phyloP scores from a whole-genome alignment of 208 protist genomes.

The Herpetomonas tarakana region DNA sequence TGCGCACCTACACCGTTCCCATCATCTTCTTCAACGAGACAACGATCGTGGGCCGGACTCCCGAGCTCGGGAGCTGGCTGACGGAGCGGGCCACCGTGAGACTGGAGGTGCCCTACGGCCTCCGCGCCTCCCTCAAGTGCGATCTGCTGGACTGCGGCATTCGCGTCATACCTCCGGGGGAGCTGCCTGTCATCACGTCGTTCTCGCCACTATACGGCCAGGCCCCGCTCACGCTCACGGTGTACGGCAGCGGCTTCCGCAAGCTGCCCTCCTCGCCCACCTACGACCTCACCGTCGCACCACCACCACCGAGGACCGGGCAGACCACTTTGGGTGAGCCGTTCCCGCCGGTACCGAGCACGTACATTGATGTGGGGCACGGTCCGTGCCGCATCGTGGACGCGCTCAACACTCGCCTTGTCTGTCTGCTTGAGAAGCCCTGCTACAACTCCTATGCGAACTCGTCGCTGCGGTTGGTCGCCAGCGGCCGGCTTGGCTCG shows the following conservation, averaged over 20 bases:
- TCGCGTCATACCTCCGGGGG: conserved; percentile 3
- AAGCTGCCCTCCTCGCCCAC: conserved; percentile 23
- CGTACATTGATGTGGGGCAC: conserved; percentile 30
- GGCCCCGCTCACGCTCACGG: conserved; percentile 28
- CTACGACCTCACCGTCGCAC: not conserved
- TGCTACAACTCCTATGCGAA: conserved; percentile 20
- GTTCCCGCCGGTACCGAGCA: not conserved
- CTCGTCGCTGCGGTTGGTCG: conserved; percentile 27
- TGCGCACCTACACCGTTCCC: conserved; percentile 1
- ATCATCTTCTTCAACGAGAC: conserved; percentile 5
- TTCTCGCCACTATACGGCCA: conserved; percentile 27
- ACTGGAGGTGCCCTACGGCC: not conserved
- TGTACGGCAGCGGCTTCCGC: conserved; percentile 41
- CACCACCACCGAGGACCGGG: not conserved
- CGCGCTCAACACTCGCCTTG: conserved; percentile 28
- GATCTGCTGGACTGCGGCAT: conserved; percentile 5
- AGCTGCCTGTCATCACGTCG: conserved; percentile 30
- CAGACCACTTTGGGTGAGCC: not conserved
- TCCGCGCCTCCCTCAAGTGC: not conserved
- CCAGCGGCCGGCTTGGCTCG: not conserved
- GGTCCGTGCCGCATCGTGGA: conserved; percentile 25
- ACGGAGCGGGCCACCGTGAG: not conserved
- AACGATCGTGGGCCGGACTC: not conserved
- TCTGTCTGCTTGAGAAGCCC: conserved; percentile 24
- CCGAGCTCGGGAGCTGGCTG: conserved; percentile 3